These are phyloP conservation scores for Cyclotella kingstonii DNA, from an alignment of 108 stramenopile genomes.

Conservation along the genomic window DNA sequence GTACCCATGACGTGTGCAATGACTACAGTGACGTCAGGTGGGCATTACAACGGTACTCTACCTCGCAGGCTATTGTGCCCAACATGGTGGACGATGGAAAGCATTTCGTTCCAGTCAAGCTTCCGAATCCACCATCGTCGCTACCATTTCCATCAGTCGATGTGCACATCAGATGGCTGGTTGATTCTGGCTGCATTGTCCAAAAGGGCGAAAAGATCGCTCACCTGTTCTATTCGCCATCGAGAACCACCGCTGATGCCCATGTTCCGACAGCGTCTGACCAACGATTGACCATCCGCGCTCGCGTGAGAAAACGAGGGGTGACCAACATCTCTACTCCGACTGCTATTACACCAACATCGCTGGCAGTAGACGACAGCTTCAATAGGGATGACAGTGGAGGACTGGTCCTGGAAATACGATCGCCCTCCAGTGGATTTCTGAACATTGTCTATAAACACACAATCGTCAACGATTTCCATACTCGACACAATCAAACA, in stretches of 20 bases:
- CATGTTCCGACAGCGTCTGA: background rate
- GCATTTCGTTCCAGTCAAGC: conserved; percentile 3
- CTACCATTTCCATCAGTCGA: conserved; percentile 9
- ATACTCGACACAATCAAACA: background rate
- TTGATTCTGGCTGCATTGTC: conserved; percentile 24
- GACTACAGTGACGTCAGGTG: too few species aligned
- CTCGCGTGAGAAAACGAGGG: conserved; percentile 20
- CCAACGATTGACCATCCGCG: conserved; percentile 7
- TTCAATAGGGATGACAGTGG: background rate
- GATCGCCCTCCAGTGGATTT: conserved; percentile 29
- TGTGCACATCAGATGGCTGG: conserved; percentile 15
- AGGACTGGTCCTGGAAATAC: conserved; percentile 1
- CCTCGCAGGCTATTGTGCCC: too few species aligned
- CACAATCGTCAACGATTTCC: background rate
- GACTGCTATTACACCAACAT: conserved; percentile 6
- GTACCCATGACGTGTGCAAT: too few species aligned
- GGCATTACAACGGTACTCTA: too few species aligned
- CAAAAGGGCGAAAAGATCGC: conserved; percentile 26
- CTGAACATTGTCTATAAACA: conserved; percentile 15
- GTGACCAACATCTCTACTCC: background rate
- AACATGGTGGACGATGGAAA: background rate
- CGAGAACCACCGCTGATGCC: background rate
- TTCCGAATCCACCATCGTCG: conserved; percentile 11
- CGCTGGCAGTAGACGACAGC: background rate
- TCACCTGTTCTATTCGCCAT: conserved; percentile 3